Evolutionary conservation across 768 basidiomycete genomes (phyloP).

Genomic region (Coprinopsis strossmayeri): DNA sequence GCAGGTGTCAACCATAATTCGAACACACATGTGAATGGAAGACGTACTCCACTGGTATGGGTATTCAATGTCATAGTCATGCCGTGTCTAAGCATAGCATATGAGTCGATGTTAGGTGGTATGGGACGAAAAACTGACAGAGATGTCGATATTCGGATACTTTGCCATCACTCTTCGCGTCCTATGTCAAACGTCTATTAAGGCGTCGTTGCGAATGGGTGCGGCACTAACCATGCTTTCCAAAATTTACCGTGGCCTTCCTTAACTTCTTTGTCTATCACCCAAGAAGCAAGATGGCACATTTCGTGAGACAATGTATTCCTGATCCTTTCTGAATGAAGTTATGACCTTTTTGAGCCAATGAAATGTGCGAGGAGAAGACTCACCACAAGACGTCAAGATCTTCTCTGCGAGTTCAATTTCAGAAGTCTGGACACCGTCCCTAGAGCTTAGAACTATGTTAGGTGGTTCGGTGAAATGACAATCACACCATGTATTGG

Average conservation of each 20-base stretch:
- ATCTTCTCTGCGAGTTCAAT: conserved; percentile 85
- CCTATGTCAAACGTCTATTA: conserved; percentile 26
- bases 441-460: conserved; percentile 37
- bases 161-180: conserved; percentile 62
- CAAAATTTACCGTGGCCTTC: conserved; percentile 72
- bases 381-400: conserved; percentile 66
- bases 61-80: conserved; percentile 71
- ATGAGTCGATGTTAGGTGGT: neutral
- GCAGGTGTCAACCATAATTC: conserved; percentile 8
- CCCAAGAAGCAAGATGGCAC: conserved; percentile 88
- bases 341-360: neutral
- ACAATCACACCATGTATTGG: neutral
- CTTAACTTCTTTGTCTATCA: conserved; percentile 62
- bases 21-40: neutral
- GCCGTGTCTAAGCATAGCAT: conserved; percentile 44
- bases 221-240: conserved; percentile 54
- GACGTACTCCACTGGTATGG: conserved; percentile 68
- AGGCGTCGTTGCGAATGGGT: neutral
- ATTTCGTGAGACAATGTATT: conserved; percentile 87
- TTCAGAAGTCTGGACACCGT: conserved; percentile 51
- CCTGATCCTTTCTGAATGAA: conserved; percentile 59
- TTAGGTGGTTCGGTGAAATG: no score
- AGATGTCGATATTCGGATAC: conserved; percentile 64
- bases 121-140: conserved; percentile 30
- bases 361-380: neutral